A percentile compares a stretch with the other conserved stretches of the same genome.
These are phyloP conservation scores for Kickxella alabastrina DNA, from an alignment of 192 early-diverging fungal genomes.

Conservation along the genomic window DNA sequence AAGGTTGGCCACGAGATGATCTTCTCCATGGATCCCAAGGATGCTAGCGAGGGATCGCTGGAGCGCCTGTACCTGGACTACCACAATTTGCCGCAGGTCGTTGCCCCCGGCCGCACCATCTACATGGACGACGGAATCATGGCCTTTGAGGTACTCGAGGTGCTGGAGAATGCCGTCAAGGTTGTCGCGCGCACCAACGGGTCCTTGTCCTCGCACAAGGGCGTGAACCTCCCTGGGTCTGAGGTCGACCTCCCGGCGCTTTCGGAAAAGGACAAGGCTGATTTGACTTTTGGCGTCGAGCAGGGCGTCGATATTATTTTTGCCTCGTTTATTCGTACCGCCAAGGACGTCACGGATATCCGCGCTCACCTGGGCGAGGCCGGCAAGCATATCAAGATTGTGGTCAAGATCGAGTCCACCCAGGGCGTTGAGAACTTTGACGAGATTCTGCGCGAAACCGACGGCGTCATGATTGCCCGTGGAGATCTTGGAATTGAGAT, in stretches of 20 bases:
- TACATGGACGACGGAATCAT: slow-evolving; percentile 95
- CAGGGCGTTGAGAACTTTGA: slow-evolving; percentile 99
- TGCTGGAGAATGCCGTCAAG: slow-evolving; percentile 53
- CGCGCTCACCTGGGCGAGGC: slow-evolving; percentile 75
- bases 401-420: slow-evolving; percentile 96
- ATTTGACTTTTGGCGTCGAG: slow-evolving; percentile 88
- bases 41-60: slow-evolving; percentile 58
- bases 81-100: slow-evolving; percentile 71
- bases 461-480: slow-evolving; percentile 99
- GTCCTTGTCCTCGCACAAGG: slow-evolving; percentile 86
- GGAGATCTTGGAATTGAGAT: slow-evolving; percentile 98
- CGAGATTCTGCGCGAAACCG: slow-evolving; percentile 87
- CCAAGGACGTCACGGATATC: slow-evolving; percentile 86
- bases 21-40: slow-evolving; percentile 64
- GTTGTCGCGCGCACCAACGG: slow-evolving; percentile 84
- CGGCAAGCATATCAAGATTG: slow-evolving; percentile 88
- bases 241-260: slow-evolving; percentile 91
- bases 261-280: slow-evolving; percentile 89
- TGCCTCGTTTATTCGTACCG: slow-evolving; percentile 94
- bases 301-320: slow-evolving; percentile 93
- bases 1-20: slow-evolving; percentile 73
- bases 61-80: slow-evolving; percentile 80
- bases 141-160: slow-evolving; percentile 86
- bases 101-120: slow-evolving; percentile 68
- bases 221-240: slow-evolving; percentile 91